These are phyloP conservation scores for Dendrocalamus sinicus DNA, from an alignment of 176 grass and related monocot species.

Conservation along the genomic window DNA sequence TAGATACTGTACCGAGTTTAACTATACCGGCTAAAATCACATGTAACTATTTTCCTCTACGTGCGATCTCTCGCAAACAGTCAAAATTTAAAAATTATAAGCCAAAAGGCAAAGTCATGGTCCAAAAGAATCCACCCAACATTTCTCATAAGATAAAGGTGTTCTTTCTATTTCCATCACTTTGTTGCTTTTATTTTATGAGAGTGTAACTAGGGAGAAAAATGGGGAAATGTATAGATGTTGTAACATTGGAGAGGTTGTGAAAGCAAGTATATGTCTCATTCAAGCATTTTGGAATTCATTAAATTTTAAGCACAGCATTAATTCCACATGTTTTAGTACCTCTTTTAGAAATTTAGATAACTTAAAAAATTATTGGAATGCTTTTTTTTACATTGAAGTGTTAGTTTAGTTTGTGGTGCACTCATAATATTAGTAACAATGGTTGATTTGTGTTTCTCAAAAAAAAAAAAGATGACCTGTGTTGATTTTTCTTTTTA, in stretches of 20 bases:
- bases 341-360: background rate
- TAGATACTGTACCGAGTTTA: too few species aligned
- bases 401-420: background rate
- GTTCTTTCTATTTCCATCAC: slow-evolving; percentile 6
- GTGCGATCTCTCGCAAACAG: too few species aligned
- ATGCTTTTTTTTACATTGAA: background rate
- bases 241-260: background rate
- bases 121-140: background rate
- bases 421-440: background rate
- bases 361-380: background rate
- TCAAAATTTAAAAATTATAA: too few species aligned
- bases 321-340: too few species aligned
- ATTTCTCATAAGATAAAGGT: background rate
- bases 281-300: background rate
- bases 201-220: background rate
- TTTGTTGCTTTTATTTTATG: background rate
- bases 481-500: background rate
- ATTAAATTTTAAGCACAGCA: background rate
- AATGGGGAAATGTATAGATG: background rate
- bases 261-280: background rate
- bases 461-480: background rate
- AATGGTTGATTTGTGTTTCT: too few species aligned
- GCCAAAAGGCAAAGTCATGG: too few species aligned
- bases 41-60: too few species aligned
- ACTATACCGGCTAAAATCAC: too few species aligned